Conservation (phyloP, 176 grass and related monocot genomes). For the Saccharum spontaneum region DNA sequence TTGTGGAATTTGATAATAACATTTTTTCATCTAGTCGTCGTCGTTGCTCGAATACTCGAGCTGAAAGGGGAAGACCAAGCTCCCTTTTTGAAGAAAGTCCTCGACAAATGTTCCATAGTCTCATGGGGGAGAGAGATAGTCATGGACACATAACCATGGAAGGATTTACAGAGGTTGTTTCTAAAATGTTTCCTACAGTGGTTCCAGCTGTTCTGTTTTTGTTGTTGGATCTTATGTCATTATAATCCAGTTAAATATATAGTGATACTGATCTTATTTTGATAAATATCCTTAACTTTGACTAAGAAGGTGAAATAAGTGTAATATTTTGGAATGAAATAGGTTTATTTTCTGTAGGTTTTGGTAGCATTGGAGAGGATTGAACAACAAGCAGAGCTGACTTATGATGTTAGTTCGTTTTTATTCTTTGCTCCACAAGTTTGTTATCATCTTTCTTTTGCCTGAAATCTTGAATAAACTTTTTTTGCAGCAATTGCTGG, state of each 20-base stretch:
- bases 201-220: neutral
- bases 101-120: conserved; percentile 7
- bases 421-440: conserved; percentile 10
- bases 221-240: conserved; percentile 7
- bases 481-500: conserved; percentile 61
- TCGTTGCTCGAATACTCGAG: conserved; percentile 14
- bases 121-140: conserved; percentile 25
- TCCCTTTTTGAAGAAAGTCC: conserved; percentile 32
- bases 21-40: conserved; percentile 39
- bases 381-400: conserved; percentile 61
- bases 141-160: conserved; percentile 42
- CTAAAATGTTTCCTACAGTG: neutral
- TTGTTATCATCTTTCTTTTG: conserved; percentile 13
- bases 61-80: conserved; percentile 39
- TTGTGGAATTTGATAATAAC: conserved; percentile 39
- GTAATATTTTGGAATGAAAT: neutral
- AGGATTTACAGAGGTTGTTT: conserved; percentile 73
- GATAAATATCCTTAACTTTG: neutral
- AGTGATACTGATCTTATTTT: neutral
- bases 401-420: conserved; percentile 59
- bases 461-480: conserved; percentile 18
- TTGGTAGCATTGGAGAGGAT: conserved; percentile 62
- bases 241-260: neutral
- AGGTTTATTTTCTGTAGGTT: conserved; percentile 39
- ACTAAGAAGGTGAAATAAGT: neutral